These are phyloP conservation scores for Leccinum truebloodii DNA, from an alignment of 768 basidiomycete genomes.

Conservation along the genomic window DNA sequence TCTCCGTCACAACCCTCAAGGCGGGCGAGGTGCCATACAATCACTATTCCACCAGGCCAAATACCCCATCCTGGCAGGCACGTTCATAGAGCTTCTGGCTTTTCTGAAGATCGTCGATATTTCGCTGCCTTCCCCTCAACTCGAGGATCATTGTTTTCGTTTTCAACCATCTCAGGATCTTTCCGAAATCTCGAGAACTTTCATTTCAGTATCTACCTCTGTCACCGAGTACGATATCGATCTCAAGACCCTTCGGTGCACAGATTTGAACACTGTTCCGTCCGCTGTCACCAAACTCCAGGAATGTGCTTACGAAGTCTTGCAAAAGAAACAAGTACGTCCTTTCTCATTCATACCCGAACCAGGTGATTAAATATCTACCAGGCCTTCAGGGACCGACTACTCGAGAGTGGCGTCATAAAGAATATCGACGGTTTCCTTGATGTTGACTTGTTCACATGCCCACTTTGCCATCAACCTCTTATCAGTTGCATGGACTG, in stretches of 20 bases:
- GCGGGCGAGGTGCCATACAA: background rate
- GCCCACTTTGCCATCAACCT: slow-evolving; percentile 6
- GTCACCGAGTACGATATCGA: slow-evolving; percentile 8
- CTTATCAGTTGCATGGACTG: slow-evolving; percentile 12
- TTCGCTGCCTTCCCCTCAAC: background rate
- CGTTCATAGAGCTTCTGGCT: slow-evolving; percentile 14
- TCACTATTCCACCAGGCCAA: background rate
- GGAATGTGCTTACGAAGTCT: slow-evolving; percentile 7
- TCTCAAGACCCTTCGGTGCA: background rate
- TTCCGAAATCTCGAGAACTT: slow-evolving; percentile 11
- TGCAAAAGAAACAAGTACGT: slow-evolving; percentile 10
- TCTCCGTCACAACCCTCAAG: slow-evolving; percentile 10
- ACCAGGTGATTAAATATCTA: background rate
- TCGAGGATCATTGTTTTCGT: slow-evolving; percentile 7
- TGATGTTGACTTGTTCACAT: slow-evolving; percentile 14
- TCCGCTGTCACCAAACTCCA: slow-evolving; percentile 5
- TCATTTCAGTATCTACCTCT: slow-evolving; percentile 10
- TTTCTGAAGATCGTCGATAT: slow-evolving; percentile 4
- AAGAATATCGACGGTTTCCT: slow-evolving; percentile 6
- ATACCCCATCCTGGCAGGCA: slow-evolving; percentile 4
- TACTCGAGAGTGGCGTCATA: slow-evolving; percentile 4
- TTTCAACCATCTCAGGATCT: slow-evolving; percentile 18
- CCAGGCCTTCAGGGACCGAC: slow-evolving; percentile 13
- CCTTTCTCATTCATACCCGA: background rate
- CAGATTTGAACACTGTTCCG: background rate